Evolutionary conservation across 805 yeast species (phyloP), one percentile per base, ranked within the genome.

Genomic region (Starmerella scarabaei): DNA sequence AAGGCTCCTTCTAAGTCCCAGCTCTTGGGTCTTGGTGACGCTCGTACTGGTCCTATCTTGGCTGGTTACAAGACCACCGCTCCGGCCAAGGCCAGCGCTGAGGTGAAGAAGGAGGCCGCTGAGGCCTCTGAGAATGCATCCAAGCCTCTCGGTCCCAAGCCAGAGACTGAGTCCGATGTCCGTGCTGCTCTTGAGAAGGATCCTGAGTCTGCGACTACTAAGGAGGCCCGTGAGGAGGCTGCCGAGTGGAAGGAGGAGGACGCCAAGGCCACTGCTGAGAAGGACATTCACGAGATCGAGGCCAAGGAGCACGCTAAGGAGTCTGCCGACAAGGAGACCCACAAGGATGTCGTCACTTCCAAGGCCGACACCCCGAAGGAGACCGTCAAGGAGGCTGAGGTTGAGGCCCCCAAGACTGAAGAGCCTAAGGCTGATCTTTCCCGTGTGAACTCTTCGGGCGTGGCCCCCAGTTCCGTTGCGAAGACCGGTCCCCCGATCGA

Each of bases 1-100:
- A 81, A 43, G 73, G 75, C 6, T 59, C 83, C 44, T 55, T 75
- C 16, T 69, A 75, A 33, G 55, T 62, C 30, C 67, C 79, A 11
- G 59, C 61, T 40, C 29, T 21, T 44, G 7, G 19, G 33, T 14
- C 21, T 45, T 21, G 47, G 49, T 21, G 47, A 45, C 18, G 44
- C 44, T 4, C 43, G 43, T 14, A 20, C 40, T 8, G 48, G 48
- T 11, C 48, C 48, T 5, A 26, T 44, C 3, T 41, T 44, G 2
- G 14, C 41, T 14, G 48, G 48, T n/a, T 44, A 44, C 37, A 44
- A 38, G 41, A 16, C 36, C n/a, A 20, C 24, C 17, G 26, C 12
- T 12, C 12, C 33, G 31, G 15, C 32, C 20, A 15, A 18, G 23
- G 26, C 38, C 14, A 16, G n/a, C 19, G 37, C 17, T 14, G 35